phyloP scores from a whole-genome alignment of 768 basidiomycete species.

The Candolleomyces eurysporus region DNA sequence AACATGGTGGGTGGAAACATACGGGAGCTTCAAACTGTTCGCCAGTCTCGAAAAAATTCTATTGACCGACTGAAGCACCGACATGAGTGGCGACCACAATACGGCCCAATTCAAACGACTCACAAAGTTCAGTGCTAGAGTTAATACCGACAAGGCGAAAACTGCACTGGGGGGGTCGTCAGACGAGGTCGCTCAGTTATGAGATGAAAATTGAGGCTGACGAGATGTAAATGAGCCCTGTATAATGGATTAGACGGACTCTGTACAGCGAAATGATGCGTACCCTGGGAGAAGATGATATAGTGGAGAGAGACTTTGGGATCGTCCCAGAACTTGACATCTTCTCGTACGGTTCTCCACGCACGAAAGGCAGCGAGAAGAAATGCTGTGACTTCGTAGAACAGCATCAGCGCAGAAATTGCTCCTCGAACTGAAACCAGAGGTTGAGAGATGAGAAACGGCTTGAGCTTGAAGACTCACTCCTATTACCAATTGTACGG shows the following conservation, averaged over 20 bases:
- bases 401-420: conserved; percentile 1
- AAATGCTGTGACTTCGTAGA: conserved; percentile 5
- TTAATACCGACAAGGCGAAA: background rate
- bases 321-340: background rate
- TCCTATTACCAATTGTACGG: too few relatives aligned
- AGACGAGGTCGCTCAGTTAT: background rate
- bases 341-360: conserved; percentile 5
- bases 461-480: background rate
- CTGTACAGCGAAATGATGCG: too few relatives aligned
- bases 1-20: background rate
- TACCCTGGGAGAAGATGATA: conserved; percentile 10
- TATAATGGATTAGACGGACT: too few relatives aligned
- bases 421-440: background rate
- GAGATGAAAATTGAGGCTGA: background rate
- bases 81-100: background rate
- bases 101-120: background rate
- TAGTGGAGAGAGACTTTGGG: conserved; percentile 2
- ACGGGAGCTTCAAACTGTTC: conserved; percentile 10
- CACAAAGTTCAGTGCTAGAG: conserved; percentile 6
- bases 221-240: conserved; percentile 3
- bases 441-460: background rate
- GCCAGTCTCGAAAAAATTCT: background rate
- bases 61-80: background rate
- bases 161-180: background rate
- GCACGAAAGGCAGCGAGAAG: conserved; percentile 4